These are phyloP conservation scores for Saturnispora besseyi DNA, from an alignment of 805 yeast species.

Conservation along the genomic window DNA sequence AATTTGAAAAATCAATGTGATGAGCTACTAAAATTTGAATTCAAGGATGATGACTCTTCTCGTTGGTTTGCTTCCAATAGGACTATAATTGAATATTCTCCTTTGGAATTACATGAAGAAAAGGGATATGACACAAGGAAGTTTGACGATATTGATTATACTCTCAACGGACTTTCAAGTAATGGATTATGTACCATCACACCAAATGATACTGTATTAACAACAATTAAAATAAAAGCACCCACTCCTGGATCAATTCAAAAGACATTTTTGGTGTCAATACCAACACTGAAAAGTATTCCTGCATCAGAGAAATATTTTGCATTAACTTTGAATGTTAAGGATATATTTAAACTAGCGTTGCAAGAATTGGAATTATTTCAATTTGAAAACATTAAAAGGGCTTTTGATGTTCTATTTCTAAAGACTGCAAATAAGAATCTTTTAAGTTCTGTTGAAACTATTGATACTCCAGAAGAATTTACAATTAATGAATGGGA, in stretches of 20 bases:
- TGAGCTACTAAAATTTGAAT: constrained; percentile 31
- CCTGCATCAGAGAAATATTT: constrained; percentile 14
- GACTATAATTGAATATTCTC: constrained; percentile 7
- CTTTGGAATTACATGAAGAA: background rate
- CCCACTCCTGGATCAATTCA: constrained; percentile 11
- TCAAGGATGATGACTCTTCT: constrained; percentile 25
- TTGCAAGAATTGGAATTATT: constrained; percentile 22
- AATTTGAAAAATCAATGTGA: constrained; percentile 30
- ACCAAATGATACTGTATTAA: background rate
- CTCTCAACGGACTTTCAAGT: background rate
- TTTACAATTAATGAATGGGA: constrained; percentile 9
- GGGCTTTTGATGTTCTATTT: constrained; percentile 18
- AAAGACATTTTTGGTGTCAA: constrained; percentile 14
- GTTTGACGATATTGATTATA: constrained; percentile 3
- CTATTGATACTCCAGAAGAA: constrained; percentile 3
- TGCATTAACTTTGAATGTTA: constrained; percentile 17
- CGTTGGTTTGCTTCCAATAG: constrained; percentile 15
- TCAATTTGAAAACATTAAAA: constrained; percentile 19
- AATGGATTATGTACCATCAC: constrained; percentile 3
- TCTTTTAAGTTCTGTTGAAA: background rate
- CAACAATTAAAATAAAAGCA: constrained; percentile 10
- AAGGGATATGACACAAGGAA: constrained; percentile 8
- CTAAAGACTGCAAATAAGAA: background rate
- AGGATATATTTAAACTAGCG: constrained; percentile 31
- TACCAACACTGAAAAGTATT: constrained; percentile 7